Evolutionary conservation across 805 yeast genomes (phyloP).

Genomic region (Starmera amethionina): DNA sequence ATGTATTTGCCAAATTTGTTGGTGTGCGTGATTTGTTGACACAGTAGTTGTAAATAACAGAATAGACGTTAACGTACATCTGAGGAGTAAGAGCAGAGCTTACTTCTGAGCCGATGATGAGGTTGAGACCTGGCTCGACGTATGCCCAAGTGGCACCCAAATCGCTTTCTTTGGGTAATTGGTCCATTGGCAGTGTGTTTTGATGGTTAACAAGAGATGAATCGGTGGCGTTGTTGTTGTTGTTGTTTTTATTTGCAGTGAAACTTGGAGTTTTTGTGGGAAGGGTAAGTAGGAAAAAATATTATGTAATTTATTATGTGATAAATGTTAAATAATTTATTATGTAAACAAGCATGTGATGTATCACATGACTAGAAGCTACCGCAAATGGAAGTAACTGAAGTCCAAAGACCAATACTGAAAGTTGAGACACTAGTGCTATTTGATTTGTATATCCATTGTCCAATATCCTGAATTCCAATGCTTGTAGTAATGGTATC

Average conservation of each 20-base stretch:
- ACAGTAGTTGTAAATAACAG: conserved; percentile 89
- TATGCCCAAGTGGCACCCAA: conserved; percentile 65
- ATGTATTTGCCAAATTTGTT: conserved; percentile 20
- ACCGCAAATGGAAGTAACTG: too few relatives aligned
- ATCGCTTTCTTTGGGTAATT: conserved; percentile 48
- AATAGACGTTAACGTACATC: conserved; percentile 83
- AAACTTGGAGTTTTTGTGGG: conserved; percentile 88
- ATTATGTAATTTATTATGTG: too few relatives aligned
- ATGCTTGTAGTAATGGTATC: too few relatives aligned
- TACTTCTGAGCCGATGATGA: conserved; percentile 55
- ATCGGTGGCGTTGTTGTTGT: conserved; percentile 99
- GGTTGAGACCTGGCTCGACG: conserved; percentile 67
- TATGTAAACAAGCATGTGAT: too few relatives aligned
- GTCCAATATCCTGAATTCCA: too few relatives aligned
- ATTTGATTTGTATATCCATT: too few relatives aligned
- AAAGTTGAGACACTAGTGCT: too few relatives aligned
- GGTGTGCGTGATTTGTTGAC: conserved; percentile 61
- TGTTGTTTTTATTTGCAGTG: conserved; percentile 96
- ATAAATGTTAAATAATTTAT: too few relatives aligned
- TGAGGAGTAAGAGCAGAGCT: conserved; percentile 51
- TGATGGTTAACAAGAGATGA: background rate
- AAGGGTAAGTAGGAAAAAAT: too few relatives aligned
- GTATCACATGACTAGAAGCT: too few relatives aligned
- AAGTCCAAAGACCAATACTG: too few relatives aligned
- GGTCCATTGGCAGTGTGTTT: conserved; percentile 7